Percentiles rank a stretch among this genome's conserved stretches.
Evolutionary conservation across 2,329 filamentous ascomycete species (phyloP).

Genomic region (Dactylellina haptotyla): DNA sequence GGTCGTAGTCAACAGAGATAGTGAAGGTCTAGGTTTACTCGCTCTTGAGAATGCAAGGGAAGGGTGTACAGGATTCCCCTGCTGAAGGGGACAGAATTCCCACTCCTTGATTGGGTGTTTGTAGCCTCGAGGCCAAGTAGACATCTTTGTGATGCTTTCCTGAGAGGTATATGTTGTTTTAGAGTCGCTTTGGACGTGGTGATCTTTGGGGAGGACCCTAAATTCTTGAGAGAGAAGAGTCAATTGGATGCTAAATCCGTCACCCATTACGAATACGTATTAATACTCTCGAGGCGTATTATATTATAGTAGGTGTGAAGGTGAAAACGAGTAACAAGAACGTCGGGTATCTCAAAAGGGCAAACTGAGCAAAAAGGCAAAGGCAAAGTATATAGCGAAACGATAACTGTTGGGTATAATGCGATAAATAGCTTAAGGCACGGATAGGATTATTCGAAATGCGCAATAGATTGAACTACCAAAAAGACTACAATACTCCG

Average conservation of each 20-base stretch:
- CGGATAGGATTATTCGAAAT: too few species aligned
- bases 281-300: too few species aligned
- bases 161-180: background rate
- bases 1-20: background rate
- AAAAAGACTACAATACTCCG: too few species aligned
- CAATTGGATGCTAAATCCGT: constrained; percentile 19
- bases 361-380: background rate
- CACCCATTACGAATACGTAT: constrained; percentile 24
- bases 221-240: constrained; percentile 2
- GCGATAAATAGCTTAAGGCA: too few species aligned
- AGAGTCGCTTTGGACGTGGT: background rate
- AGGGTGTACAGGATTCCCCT: constrained; percentile 25
- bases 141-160: background rate
- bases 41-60: background rate
- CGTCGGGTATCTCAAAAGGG: background rate
- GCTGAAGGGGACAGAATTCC: constrained; percentile 46
- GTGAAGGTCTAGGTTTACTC: background rate
- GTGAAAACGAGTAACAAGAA: too few species aligned
- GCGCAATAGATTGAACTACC: too few species aligned
- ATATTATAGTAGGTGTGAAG: too few species aligned
- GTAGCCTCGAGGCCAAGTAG: constrained; percentile 45
- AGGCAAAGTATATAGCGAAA: background rate
- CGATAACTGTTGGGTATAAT: background rate
- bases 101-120: constrained; percentile 45
- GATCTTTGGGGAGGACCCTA: background rate